Percentiles rank a stretch among this genome's conserved stretches.
phyloP scores from a whole-genome alignment of 306 rosid species.

The Casuarina glauca region DNA sequence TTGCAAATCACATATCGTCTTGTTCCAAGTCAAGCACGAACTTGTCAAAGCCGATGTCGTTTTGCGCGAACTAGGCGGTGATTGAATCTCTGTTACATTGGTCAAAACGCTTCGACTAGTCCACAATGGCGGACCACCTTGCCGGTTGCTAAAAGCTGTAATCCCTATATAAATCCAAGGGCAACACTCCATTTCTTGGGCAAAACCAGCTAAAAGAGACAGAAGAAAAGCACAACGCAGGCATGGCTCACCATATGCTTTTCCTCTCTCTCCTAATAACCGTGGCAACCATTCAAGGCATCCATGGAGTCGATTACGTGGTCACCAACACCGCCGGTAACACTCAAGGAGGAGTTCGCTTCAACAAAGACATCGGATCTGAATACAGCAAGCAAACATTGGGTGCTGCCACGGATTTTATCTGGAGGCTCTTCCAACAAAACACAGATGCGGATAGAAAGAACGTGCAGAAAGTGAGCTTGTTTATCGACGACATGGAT shows the following conservation, averaged over 20 bases:
- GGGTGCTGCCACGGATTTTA: constrained; percentile 31
- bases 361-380: constrained; percentile 33
- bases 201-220: neutral
- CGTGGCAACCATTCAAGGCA: constrained; percentile 14
- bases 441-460: constrained; percentile 10
- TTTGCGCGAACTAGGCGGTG: no score
- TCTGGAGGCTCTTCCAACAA: constrained; percentile 29
- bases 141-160: neutral
- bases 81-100: no score
- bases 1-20: no score
- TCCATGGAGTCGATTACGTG: constrained; percentile 19
- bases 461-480: constrained; percentile 20
- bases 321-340: constrained; percentile 31
- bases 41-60: no score
- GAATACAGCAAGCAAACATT: constrained; percentile 32
- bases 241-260: constrained; percentile 26
- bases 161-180: neutral
- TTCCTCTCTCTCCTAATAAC: constrained; percentile 24
- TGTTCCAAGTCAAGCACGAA: no score
- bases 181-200: neutral
- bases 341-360: constrained; percentile 29
- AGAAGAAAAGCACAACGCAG: constrained; percentile 13
- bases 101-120: no score
- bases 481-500: constrained; percentile 27
- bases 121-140: neutral